These are phyloP conservation scores for Rhizophagus sp. DNA, from an alignment of 192 early-diverging fungal genomes.

Conservation along the genomic window DNA sequence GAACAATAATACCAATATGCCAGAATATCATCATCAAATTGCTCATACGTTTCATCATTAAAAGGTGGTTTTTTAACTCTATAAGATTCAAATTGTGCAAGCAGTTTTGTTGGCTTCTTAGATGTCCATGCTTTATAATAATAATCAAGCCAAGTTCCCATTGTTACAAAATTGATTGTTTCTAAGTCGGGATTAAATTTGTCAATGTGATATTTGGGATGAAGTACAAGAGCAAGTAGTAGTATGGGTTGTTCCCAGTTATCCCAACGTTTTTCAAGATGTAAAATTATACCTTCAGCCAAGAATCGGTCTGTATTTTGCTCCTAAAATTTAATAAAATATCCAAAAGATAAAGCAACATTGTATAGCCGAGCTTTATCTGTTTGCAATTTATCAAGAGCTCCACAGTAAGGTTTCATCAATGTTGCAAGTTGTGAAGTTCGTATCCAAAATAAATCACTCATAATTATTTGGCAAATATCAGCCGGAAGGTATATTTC, in stretches of 20 bases:
- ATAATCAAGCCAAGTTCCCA: constrained; percentile 12
- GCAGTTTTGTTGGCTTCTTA: not conserved
- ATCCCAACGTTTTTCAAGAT: constrained; percentile 3
- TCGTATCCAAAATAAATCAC: not conserved
- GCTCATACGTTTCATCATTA: constrained; percentile 9
- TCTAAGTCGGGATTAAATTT: not conserved
- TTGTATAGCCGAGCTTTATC: no score
- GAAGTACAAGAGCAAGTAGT: constrained; percentile 7
- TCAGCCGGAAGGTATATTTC: no score
- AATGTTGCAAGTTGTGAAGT: not conserved
- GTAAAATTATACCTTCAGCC: not conserved
- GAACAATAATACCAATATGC: no score
- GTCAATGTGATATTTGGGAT: not conserved
- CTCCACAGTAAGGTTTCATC: no score
- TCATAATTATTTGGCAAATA: constrained; percentile 18
- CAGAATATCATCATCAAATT: no score
- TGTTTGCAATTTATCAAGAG: no score
- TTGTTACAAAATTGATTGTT: constrained; percentile 6
- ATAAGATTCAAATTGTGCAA: constrained; percentile 5
- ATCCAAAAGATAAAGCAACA: no score
- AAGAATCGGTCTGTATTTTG: not conserved
- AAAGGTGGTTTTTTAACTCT: constrained; percentile 12
- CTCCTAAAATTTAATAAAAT: no score
- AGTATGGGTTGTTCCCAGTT: constrained; percentile 11
- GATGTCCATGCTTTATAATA: constrained; percentile 21